phyloP scores from a whole-genome alignment of 352 stramenopile genomes.

The Pythium aristosporum region DNA sequence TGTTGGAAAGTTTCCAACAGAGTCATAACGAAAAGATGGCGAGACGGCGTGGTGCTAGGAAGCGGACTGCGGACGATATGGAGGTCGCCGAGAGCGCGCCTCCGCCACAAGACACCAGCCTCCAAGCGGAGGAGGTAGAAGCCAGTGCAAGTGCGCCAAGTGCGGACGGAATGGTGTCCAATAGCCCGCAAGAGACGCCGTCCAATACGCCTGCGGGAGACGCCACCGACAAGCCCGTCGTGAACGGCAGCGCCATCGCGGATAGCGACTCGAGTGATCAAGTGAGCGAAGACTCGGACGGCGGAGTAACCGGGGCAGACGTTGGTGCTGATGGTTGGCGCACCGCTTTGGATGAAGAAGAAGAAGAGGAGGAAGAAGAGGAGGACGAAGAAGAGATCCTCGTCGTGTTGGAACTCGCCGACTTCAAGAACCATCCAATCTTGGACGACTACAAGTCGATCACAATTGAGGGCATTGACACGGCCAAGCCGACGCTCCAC shows the following conservation, averaged over 20 bases:
- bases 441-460: slow-evolving; percentile 65
- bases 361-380: slow-evolving; percentile 30
- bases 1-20: background rate
- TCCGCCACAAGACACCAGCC: background rate
- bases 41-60: background rate
- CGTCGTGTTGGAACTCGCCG: slow-evolving; percentile 70
- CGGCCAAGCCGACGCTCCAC: slow-evolving; percentile 50
- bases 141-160: background rate
- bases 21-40: background rate
- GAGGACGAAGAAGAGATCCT: slow-evolving; percentile 65
- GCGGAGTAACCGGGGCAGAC: background rate
- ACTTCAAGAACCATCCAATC: slow-evolving; percentile 83
- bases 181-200: background rate
- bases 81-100: background rate
- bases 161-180: background rate
- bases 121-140: background rate
- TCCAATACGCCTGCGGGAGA: background rate
- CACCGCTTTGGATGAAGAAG: background rate
- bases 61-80: slow-evolving; percentile 9
- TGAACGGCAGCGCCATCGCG: background rate
- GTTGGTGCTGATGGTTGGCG: background rate
- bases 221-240: background rate
- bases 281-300: slow-evolving; percentile 14
- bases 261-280: slow-evolving; percentile 10
- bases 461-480: slow-evolving; percentile 76